Conservation (phyloP, 2,329 filamentous ascomycete species). For the Xylariomycetidae sp. region DNA sequence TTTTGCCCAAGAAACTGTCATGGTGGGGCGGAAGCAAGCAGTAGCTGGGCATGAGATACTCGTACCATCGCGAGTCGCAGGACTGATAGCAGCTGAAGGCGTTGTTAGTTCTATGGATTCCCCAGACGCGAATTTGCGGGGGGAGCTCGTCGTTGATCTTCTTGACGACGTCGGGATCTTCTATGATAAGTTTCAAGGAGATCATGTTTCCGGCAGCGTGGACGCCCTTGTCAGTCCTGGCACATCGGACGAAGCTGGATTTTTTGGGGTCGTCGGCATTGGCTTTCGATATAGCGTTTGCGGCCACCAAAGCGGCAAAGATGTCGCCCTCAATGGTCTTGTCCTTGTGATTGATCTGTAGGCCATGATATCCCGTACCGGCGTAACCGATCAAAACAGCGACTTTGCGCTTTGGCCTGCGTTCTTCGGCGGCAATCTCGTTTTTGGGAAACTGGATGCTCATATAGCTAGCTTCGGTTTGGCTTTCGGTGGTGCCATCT, state of each 20-base stretch:
- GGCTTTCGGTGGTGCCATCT: conserved; percentile 20
- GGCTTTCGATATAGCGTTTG: conserved; percentile 91
- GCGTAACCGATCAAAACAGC: conserved; percentile 94
- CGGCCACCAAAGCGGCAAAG: conserved; percentile 85
- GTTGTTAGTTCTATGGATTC: conserved; percentile 82
- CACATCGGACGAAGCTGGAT: conserved; percentile 88
- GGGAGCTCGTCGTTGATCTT: conserved; percentile 87
- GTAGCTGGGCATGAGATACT: conserved; percentile 93
- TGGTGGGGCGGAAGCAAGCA: conserved; percentile 90
- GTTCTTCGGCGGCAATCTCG: conserved; percentile 82
- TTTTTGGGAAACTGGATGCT: conserved; percentile 60
- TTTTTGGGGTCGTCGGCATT: conserved; percentile 98
- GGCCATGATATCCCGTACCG: conserved; percentile 93
- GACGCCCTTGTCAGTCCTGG: conserved; percentile 94
- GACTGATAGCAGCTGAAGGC: conserved; percentile 92
- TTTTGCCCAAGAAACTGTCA: conserved; percentile 77
- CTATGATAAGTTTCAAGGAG: conserved; percentile 90
- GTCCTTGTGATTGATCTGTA: conserved; percentile 80
- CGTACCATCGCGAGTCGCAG: conserved; percentile 94
- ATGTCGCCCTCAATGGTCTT: conserved; percentile 96
- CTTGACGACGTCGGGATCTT: conserved; percentile 79
- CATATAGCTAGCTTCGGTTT: conserved; percentile 47
- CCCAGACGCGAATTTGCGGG: conserved; percentile 92
- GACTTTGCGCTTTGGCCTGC: conserved; percentile 91
- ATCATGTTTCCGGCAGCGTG: conserved; percentile 95